phyloP scores from a whole-genome alignment of 768 basidiomycete species.

The Lentinula sp. region DNA sequence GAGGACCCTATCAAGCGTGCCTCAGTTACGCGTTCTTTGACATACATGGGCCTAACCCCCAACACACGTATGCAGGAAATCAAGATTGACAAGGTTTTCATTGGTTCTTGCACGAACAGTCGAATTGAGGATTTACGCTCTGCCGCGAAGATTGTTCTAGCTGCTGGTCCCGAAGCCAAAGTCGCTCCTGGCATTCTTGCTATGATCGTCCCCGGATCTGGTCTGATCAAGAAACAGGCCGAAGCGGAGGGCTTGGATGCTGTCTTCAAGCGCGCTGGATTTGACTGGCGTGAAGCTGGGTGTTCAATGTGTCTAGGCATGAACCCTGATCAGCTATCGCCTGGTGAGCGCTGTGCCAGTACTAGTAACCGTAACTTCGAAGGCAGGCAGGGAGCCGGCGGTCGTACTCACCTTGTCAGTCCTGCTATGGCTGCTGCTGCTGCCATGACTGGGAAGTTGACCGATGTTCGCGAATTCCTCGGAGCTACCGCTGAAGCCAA shows the following conservation, averaged over 20 bases:
- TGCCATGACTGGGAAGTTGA: slow-evolving; percentile 78
- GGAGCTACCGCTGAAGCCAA: slow-evolving; percentile 37
- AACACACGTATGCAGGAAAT: slow-evolving; percentile 79
- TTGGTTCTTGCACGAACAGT: slow-evolving; percentile 93
- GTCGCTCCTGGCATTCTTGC: slow-evolving; percentile 72
- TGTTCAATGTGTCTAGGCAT: slow-evolving; percentile 97
- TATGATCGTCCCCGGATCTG: slow-evolving; percentile 92
- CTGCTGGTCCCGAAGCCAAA: slow-evolving; percentile 66
- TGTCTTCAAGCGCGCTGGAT: slow-evolving; percentile 85
- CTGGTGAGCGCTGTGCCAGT: slow-evolving; percentile 82
- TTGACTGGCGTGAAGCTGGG: slow-evolving; percentile 93
- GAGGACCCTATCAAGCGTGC: slow-evolving; percentile 58
- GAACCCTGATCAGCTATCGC: slow-evolving; percentile 88
- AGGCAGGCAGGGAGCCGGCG: slow-evolving; percentile 83
- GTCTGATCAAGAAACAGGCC: slow-evolving; percentile 84
- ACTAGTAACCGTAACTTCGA: slow-evolving; percentile 94
- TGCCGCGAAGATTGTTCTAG: slow-evolving; percentile 71
- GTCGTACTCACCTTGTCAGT: slow-evolving; percentile 82
- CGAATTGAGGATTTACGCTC: slow-evolving; percentile 91
- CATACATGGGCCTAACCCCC: slow-evolving; percentile 82
- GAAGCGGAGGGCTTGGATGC: slow-evolving; percentile 84
- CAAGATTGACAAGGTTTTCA: slow-evolving; percentile 83
- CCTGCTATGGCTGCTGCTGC: slow-evolving; percentile 94
- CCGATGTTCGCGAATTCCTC: slow-evolving; percentile 77
- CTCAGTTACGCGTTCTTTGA: slow-evolving; percentile 68